Conservation (phyloP, 129 eudicot genomes). For the Escallonia herrerae region DNA sequence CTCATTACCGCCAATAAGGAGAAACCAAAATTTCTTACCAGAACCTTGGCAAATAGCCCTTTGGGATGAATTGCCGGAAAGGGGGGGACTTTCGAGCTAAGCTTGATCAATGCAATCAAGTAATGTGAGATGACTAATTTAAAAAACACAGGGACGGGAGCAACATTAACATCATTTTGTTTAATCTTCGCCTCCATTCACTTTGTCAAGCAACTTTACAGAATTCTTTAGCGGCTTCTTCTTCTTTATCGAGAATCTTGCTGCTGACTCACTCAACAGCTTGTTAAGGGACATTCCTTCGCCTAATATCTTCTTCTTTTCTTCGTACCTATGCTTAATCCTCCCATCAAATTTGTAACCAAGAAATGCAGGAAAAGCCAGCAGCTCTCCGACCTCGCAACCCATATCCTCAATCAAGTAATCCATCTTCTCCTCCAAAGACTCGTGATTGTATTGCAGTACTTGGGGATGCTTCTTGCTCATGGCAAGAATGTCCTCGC, state of each 20-base stretch:
- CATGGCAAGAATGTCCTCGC: conserved; percentile 74
- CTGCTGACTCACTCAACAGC: conserved; percentile 66
- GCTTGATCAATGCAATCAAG: not conserved
- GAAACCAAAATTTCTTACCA: not conserved
- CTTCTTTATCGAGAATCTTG: conserved; percentile 56
- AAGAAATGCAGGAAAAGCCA: conserved; percentile 93
- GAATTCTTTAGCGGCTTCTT: conserved; percentile 13
- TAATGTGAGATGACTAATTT: not conserved
- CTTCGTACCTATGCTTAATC: conserved; percentile 86
- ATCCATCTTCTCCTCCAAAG: conserved; percentile 70
- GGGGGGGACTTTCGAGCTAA: not conserved
- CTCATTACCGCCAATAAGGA: not conserved
- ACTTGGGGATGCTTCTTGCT: conserved; percentile 88
- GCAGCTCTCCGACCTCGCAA: conserved; percentile 65
- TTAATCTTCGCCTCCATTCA: conserved; percentile 7
- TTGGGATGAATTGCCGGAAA: not conserved
- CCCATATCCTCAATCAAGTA: conserved; percentile 87
- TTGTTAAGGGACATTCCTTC: conserved; percentile 83
- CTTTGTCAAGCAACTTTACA: conserved; percentile 10
- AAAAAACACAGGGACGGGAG: not conserved
- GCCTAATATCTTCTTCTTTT: conserved; percentile 41
- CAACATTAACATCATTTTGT: not conserved
- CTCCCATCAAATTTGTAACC: conserved; percentile 87
- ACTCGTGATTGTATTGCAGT: conserved; percentile 72
- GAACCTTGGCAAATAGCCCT: not conserved